phyloP scores from a whole-genome alignment of 805 yeast species.

The Starmerella apicola region DNA sequence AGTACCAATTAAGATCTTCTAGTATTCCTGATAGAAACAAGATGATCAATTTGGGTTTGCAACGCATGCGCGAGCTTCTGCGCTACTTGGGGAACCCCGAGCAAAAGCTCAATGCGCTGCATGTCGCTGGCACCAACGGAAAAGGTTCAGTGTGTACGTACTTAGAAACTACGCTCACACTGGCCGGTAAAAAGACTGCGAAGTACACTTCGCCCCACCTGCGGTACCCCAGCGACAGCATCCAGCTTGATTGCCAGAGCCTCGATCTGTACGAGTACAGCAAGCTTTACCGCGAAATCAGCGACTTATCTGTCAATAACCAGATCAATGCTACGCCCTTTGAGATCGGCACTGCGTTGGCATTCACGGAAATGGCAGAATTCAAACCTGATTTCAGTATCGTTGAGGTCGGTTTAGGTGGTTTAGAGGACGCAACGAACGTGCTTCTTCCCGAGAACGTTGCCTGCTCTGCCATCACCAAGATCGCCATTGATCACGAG shows the following conservation, averaged over 20 bases:
- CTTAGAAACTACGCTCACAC: slow-evolving; percentile 48
- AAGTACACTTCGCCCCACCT: slow-evolving; percentile 86
- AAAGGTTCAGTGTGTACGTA: slow-evolving; percentile 89
- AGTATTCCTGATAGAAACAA: neutral
- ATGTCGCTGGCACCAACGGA: slow-evolving; percentile 94
- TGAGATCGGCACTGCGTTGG: slow-evolving; percentile 75
- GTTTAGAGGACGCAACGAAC: slow-evolving; percentile 80
- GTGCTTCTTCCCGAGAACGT: slow-evolving; percentile 36
- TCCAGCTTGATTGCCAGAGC: slow-evolving; percentile 49
- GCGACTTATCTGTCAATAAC: slow-evolving; percentile 32
- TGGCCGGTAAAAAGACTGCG: slow-evolving; percentile 44
- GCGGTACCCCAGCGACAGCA: slow-evolving; percentile 59
- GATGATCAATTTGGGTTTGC: slow-evolving; percentile 47
- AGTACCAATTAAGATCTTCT: too few species aligned
- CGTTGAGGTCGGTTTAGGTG: slow-evolving; percentile 93
- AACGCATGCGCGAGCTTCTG: slow-evolving; percentile 38
- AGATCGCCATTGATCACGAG: slow-evolving; percentile 81
- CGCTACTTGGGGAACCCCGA: slow-evolving; percentile 58
- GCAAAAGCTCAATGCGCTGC: slow-evolving; percentile 50
- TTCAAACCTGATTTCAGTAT: slow-evolving; percentile 59
- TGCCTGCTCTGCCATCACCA: slow-evolving; percentile 61
- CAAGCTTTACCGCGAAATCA: slow-evolving; percentile 31
- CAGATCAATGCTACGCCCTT: slow-evolving; percentile 70
- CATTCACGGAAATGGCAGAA: slow-evolving; percentile 58
- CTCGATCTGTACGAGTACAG: slow-evolving; percentile 42